Evolutionary conservation across 2,329 filamentous ascomycete species (phyloP), one percentile per base, ranked within the genome.

Genomic region (Alternaria conjuncta): DNA sequence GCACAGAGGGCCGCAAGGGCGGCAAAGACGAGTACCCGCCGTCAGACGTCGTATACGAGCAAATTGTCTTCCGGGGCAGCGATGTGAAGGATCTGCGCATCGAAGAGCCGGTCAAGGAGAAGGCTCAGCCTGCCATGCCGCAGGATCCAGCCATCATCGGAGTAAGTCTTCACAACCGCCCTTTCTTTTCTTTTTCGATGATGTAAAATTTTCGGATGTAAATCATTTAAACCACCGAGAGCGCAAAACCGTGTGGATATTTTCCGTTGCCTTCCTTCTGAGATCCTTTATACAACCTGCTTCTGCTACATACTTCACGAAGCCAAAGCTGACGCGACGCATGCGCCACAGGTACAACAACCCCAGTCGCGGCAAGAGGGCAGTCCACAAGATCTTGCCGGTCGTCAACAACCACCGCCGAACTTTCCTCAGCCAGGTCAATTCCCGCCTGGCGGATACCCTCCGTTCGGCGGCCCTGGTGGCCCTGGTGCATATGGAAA

Each of bases 231-330:
- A 87, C 89, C 90, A 91, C 92, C 92, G 92, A 91, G 91, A 92
- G 93, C 93, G 94, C 94, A 97, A 93, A 91, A 85, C 87, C 87
- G 85, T 97, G 94, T 97, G 90, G 94, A 97, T 84, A 89, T 90
- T 90, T 75, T 97, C 94, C 94, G 94, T 97, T 97, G 94, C 94
- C 94, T 97, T 97, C 94, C 94, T 97, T 97, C 94, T 97, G 94
- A 97, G 89, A 69, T 73, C 62, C 25, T 28, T 66, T 32, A 57
- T 47, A 55, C 51, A 60, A 32, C 21, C 61, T 59, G 18, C 54
- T 63, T 51, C 54, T 68, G 51, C 73, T 71, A 59, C 53, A 25
- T 60, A 50, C 51, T 36, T 46, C 30, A 45, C 23, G 36, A 56
- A 57, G 44, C 58, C 12, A 55, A 66, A 53, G 71, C 76, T 79